Conservation (phyloP, 1,284 basidiomycete genomes). For the Fomes fomentarius region DNA sequence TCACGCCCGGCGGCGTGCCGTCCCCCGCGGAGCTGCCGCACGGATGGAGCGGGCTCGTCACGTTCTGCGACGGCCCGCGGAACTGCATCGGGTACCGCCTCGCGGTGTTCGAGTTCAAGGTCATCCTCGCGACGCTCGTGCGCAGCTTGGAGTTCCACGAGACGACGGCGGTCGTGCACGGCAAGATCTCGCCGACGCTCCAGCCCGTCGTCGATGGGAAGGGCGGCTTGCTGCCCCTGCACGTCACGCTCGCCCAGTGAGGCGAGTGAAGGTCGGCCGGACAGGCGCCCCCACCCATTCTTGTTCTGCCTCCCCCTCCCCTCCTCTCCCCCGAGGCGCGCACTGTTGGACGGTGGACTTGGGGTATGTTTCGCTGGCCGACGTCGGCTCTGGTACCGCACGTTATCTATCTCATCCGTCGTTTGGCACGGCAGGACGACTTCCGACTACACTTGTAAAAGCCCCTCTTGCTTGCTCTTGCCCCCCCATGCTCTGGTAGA, state of each 20-base stretch:
- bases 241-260: conserved; percentile 26
- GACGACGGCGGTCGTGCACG: conserved; percentile 34
- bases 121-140: conserved; percentile 41
- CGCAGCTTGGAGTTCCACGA: conserved; percentile 40
- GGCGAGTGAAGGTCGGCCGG: no score
- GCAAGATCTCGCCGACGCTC: conserved; percentile 39
- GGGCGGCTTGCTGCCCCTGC: conserved; percentile 29
- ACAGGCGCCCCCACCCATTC: no score
- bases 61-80: conserved; percentile 46
- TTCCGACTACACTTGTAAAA: no score
- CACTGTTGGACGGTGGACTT: no score
- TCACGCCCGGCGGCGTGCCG: conserved; percentile 34
- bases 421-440: no score
- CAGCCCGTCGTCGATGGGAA: conserved; percentile 40
- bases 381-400: no score
- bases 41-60: conserved; percentile 34
- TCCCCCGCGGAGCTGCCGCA: conserved; percentile 33
- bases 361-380: no score
- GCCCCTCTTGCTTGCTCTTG: no score
- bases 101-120: conserved; percentile 44
- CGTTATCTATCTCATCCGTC: no score
- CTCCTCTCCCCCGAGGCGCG: no score
- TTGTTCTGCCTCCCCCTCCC: no score
- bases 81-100: conserved; percentile 41
- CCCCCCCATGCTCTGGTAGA: no score